Percentiles rank a stretch among this genome's conserved stretches.
These are phyloP conservation scores for Aureobasidium sp. DNA, from an alignment of 2,329 filamentous ascomycete species.

Conservation along the genomic window DNA sequence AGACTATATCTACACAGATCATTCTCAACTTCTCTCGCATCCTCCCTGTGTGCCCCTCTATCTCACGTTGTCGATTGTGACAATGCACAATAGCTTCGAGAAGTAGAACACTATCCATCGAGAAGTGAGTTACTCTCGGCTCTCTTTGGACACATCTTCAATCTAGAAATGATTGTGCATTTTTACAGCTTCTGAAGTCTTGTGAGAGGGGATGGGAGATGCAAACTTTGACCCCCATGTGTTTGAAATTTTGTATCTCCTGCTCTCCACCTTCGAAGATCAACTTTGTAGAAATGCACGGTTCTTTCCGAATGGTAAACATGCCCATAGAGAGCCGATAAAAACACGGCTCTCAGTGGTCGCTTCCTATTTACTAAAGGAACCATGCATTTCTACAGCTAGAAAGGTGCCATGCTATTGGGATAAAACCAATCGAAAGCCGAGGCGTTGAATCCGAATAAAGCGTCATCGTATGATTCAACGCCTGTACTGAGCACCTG, in stretches of 20 bases:
- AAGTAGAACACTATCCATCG: background rate
- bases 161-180: background rate
- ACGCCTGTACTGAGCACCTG: slow-evolving; percentile 7
- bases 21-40: no score
- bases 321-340: no score
- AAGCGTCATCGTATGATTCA: slow-evolving; percentile 21
- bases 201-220: no score
- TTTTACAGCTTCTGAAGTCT: no score
- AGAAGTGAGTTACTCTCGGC: background rate
- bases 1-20: background rate
- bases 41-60: no score
- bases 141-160: background rate
- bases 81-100: background rate
- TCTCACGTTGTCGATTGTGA: background rate
- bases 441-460: slow-evolving; percentile 28
- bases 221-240: no score
- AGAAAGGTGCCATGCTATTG: background rate
- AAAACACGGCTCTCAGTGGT: no score
- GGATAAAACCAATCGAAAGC: slow-evolving; percentile 14
- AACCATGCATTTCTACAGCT: background rate
- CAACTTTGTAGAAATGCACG: no score
- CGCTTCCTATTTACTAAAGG: no score
- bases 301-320: no score
- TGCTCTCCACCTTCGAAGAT: no score
- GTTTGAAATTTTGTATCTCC: no score